These are phyloP conservation scores for Tolypocladium guangdongense DNA, from an alignment of 2,329 filamentous ascomycete species.

Conservation along the genomic window DNA sequence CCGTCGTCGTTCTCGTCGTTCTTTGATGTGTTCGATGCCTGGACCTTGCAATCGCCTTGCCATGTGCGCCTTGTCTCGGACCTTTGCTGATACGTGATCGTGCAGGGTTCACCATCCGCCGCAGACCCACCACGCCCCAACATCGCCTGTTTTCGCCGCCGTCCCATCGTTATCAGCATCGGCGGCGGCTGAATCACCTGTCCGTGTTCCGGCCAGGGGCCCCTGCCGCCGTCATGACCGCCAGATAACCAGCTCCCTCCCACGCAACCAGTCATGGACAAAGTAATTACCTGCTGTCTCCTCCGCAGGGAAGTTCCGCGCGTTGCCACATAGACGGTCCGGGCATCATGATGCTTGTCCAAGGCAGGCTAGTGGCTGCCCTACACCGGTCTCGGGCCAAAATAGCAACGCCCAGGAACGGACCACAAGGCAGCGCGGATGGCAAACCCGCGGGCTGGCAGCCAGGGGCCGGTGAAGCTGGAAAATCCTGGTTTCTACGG, in stretches of 20 bases:
- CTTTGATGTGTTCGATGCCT: too few species aligned
- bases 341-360: slow-evolving; percentile 2
- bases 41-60: too few species aligned
- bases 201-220: too few species aligned
- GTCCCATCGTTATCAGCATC: slow-evolving; percentile 1
- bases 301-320: too few species aligned
- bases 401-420: slow-evolving; percentile 2
- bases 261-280: background rate
- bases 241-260: background rate
- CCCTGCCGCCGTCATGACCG: too few species aligned
- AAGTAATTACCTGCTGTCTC: background rate
- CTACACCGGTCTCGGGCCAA: background rate
- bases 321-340: background rate
- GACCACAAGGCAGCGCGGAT: background rate
- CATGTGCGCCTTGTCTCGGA: too few species aligned
- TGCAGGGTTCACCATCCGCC: too few species aligned
- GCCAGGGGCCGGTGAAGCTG: background rate
- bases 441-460: background rate
- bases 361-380: slow-evolving; percentile 1
- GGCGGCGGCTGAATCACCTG: background rate
- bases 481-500: background rate
- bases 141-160: slow-evolving; percentile 4
- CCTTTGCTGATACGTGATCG: too few species aligned
- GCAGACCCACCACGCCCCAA: too few species aligned
- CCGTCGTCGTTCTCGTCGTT: too few species aligned